phyloP scores from a whole-genome alignment of 2,329 filamentous ascomycete species.

The Parafenestella ontariensis region DNA sequence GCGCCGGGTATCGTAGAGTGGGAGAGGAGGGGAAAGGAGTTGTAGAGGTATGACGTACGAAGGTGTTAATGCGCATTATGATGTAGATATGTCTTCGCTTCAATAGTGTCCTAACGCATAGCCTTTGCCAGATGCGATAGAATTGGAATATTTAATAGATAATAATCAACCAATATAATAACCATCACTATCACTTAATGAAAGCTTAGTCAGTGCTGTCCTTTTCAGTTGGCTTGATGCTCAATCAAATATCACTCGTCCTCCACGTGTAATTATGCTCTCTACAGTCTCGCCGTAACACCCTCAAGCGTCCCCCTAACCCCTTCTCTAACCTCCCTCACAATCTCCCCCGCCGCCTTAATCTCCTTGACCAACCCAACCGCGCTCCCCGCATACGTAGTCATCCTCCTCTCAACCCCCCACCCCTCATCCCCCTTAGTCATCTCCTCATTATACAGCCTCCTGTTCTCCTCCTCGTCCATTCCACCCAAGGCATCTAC shows the following conservation, averaged over 20 bases:
- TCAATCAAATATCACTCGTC: too few species aligned
- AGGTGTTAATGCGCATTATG: conserved; percentile 22
- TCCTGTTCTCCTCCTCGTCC: conserved; percentile 54
- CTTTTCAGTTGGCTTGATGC: too few species aligned
- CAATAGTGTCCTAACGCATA: not conserved
- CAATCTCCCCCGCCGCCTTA: conserved; percentile 60
- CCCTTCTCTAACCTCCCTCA: conserved; percentile 55
- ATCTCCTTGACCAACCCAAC: conserved; percentile 65
- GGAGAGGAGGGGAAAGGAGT: conserved; percentile 66
- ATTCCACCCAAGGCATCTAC: conserved; percentile 50
- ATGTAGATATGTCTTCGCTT: conserved; percentile 6
- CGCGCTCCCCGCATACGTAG: conserved; percentile 68
- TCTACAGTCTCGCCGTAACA: not conserved
- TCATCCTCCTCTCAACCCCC: conserved; percentile 60
- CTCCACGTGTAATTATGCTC: not conserved
- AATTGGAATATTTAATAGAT: conserved; percentile 5
- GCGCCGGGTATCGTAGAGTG: conserved; percentile 68
- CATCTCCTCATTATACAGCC: conserved; percentile 57
- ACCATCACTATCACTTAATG: not conserved
- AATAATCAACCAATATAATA: not conserved
- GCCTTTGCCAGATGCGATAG: conserved; percentile 1
- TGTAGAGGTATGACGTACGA: conserved; percentile 13
- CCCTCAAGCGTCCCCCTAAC: conserved; percentile 37
- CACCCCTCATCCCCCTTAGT: conserved; percentile 60
- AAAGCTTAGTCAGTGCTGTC: too few species aligned